Percentiles rank a stretch among this genome's conserved stretches.
These are phyloP conservation scores for Nigrograna mackinnonii DNA, from an alignment of 2,329 filamentous ascomycete species.

Conservation along the genomic window DNA sequence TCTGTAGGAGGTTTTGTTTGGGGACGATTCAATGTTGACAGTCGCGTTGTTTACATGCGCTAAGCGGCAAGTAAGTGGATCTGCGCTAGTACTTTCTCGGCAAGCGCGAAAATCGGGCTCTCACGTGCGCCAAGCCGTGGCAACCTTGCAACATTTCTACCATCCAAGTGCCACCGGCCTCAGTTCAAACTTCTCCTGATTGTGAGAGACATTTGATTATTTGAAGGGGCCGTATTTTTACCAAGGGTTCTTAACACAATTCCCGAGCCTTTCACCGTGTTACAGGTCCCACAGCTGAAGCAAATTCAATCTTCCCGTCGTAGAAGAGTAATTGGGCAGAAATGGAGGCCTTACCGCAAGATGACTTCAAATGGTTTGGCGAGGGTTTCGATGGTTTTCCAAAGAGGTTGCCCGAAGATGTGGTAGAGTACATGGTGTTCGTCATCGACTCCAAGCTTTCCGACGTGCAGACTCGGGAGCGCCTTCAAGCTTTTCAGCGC, in stretches of 20 bases:
- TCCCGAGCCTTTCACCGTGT: no score
- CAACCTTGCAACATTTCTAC: no score
- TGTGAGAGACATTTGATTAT: no score
- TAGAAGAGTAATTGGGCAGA: no score
- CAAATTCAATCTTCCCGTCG: no score
- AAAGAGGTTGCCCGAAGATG: conserved; percentile 76
- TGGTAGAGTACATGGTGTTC: conserved; percentile 82
- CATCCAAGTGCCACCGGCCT: no score
- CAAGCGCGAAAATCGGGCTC: conserved; percentile 11
- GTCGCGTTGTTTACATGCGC: conserved; percentile 20
- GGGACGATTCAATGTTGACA: not conserved
- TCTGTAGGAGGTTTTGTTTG: not conserved
- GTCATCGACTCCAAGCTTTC: conserved; percentile 62
- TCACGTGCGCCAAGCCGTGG: conserved; percentile 9
- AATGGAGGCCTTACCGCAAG: conserved; percentile 43
- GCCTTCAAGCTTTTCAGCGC: conserved; percentile 74
- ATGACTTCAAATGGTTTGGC: conserved; percentile 68
- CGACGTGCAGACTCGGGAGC: conserved; percentile 61
- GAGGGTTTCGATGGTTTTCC: conserved; percentile 69
- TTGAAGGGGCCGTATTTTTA: no score
- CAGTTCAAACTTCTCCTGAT: no score
- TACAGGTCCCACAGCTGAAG: no score
- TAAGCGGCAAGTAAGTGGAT: no score
- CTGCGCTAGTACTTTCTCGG: conserved; percentile 14
- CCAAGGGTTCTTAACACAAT: no score